Base-by-base conservation (phyloP, 1,284 basidiomycete species). In the Coniophora puteana region DNA sequence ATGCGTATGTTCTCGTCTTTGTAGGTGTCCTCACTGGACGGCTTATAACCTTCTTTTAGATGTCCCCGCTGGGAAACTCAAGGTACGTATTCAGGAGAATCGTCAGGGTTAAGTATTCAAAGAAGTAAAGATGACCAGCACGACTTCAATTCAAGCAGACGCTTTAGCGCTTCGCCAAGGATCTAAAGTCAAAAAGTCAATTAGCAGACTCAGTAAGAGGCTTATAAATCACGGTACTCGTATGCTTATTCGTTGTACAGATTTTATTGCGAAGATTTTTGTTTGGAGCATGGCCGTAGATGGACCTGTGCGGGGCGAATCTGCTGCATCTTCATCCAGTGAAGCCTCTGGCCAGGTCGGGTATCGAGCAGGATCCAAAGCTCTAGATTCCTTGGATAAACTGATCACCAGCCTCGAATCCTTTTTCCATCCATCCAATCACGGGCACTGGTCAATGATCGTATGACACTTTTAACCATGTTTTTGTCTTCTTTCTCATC, bases 231-330 rank as follows among this genome's bases (percentile, higher is more conserved):
- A 18, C 14, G 23, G 17, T 44, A 36, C 21, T 45, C 10, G 1
- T 10, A 35, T 29, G 8, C 14, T 14, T 12, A 25, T 51, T 26
- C 17, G 41, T 44, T 41, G 40, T 45, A n/a, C 38, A 93, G 84
- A 77, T 59, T 78, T 86, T 10, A 74, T 99, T 37, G 92, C 95
- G 0, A 88, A 86, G 53, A 69, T 97, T 30, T 77, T 99, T 44
- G 80, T 97, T 18, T 96, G 93, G 59, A 95, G 91, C 2, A 93
- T 99, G 76, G 75, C 86, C 4, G 75, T 87, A 31, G 96, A 99
- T 57, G 82, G 91, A 74, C 1, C 65, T 58, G 8, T 71, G 61
- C 60, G 61, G 41, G 50, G 47, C 24, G 49, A 58, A 28, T 61
- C 61, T 33, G 52, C 48, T n/a, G n/a, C n/a, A n/a, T n/a, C n/a